Conservation (phyloP, 371 early-diverging fungal genomes). For the Saksenaea oblongispora region DNA sequence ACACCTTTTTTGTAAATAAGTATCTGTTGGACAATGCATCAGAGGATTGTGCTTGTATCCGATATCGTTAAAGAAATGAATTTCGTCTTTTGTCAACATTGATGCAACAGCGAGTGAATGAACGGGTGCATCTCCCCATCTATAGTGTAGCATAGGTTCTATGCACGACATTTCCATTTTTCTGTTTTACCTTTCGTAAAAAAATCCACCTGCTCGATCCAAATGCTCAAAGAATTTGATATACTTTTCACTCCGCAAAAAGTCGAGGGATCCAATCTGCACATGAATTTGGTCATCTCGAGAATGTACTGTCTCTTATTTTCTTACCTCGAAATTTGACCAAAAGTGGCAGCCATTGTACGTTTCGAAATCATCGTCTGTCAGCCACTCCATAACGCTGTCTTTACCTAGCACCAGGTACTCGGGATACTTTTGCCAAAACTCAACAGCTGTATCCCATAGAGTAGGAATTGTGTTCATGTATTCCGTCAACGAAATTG, state of each 20-base stretch:
- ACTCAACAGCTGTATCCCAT: constrained; percentile 70
- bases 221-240: constrained; percentile 77
- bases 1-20: constrained; percentile 53
- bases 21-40: constrained; percentile 66
- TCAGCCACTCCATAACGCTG: constrained; percentile 30
- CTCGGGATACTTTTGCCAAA: constrained; percentile 51
- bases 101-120: constrained; percentile 90
- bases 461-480: constrained; percentile 82
- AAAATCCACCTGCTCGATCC: constrained; percentile 87
- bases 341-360: constrained; percentile 83
- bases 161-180: background rate
- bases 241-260: constrained; percentile 76
- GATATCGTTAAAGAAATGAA: constrained; percentile 93
- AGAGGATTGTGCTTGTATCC: constrained; percentile 78
- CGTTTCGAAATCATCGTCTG: constrained; percentile 26
- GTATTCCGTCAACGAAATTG: constrained; percentile 82
- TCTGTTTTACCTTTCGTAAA: constrained; percentile 75
- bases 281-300: background rate
- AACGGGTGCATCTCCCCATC: constrained; percentile 65
- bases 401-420: constrained; percentile 20
- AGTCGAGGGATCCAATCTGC: constrained; percentile 80
- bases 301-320: background rate
- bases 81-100: constrained; percentile 72
- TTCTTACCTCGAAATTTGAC: constrained; percentile 57
- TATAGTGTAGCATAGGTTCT: background rate